These are phyloP conservation scores for Yarrowia phangngaensis DNA, from an alignment of 805 yeast species.

Conservation along the genomic window DNA sequence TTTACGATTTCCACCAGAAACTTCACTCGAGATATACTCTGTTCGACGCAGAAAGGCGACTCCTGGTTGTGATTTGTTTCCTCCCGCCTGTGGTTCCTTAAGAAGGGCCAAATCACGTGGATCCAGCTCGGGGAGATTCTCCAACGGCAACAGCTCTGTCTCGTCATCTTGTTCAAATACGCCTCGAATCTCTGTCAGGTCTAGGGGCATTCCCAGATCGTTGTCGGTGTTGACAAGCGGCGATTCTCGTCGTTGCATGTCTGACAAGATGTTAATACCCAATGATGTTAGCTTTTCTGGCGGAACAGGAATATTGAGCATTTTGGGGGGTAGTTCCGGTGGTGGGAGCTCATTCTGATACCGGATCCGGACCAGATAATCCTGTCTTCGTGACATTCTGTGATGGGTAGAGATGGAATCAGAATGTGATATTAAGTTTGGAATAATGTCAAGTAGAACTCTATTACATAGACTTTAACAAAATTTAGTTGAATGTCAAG, in stretches of 20 bases:
- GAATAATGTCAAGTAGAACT: no score
- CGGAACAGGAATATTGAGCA: conserved; percentile 53
- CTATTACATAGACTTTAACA: background rate
- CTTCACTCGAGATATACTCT: conserved; percentile 64
- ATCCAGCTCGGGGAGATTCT: conserved; percentile 52
- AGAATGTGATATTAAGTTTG: background rate
- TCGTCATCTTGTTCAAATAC: conserved; percentile 61
- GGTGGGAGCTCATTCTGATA: conserved; percentile 88
- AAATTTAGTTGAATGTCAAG: conserved; percentile 1
- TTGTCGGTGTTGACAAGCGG: conserved; percentile 38
- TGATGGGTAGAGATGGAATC: background rate
- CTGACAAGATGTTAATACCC: conserved; percentile 53
- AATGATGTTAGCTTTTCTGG: conserved; percentile 47
- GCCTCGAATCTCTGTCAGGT: conserved; percentile 62
- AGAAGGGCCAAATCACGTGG: conserved; percentile 73
- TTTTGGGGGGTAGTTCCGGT: conserved; percentile 86
- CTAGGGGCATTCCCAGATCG: conserved; percentile 71
- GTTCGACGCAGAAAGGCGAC: conserved; percentile 90
- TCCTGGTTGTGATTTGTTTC: conserved; percentile 36
- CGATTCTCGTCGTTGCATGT: conserved; percentile 72
- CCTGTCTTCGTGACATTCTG: conserved; percentile 39
- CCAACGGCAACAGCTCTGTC: conserved; percentile 38
- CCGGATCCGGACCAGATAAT: conserved; percentile 63
- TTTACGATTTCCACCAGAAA: conserved; percentile 10
- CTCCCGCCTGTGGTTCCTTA: conserved; percentile 61